Evolutionary conservation across 176 grass and related monocot species (phyloP).

Genomic region (Alopecurus myosuroides): DNA sequence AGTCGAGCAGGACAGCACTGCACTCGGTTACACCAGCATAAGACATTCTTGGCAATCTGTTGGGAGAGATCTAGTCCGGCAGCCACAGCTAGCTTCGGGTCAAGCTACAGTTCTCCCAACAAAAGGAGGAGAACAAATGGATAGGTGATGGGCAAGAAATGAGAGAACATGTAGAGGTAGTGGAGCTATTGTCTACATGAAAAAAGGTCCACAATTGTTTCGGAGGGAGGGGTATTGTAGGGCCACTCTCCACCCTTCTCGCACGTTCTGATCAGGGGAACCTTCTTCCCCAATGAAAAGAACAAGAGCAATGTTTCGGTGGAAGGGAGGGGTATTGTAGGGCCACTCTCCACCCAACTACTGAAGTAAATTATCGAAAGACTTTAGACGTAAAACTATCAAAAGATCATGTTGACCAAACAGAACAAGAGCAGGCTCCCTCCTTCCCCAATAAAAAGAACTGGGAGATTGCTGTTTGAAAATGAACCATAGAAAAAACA

Average conservation of each 20-base stretch:
- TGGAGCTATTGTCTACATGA: background rate
- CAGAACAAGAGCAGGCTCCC: no score
- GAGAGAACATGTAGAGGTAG: background rate
- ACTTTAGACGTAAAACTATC: no score
- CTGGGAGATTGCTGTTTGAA: no score
- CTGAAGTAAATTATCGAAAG: no score
- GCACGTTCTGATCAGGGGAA: background rate
- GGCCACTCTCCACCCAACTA: no score
- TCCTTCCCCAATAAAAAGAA: no score
- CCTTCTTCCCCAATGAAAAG: no score
- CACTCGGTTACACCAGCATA: slow-evolving; percentile 1
- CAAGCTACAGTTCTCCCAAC: background rate
- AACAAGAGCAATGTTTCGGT: no score
- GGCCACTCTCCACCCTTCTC: background rate
- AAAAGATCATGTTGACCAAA: no score
- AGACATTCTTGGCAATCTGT: background rate
- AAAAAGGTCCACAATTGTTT: background rate
- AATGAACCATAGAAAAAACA: no score
- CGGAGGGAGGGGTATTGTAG: background rate
- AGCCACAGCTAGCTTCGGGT: background rate
- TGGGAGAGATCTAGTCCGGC: background rate
- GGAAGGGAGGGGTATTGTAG: no score
- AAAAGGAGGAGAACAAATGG: slow-evolving; percentile 17
- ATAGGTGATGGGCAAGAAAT: background rate
- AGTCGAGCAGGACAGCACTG: background rate